Evolutionary conservation across 768 basidiomycete species (phyloP).

Genomic region (Naematelia encephala): DNA sequence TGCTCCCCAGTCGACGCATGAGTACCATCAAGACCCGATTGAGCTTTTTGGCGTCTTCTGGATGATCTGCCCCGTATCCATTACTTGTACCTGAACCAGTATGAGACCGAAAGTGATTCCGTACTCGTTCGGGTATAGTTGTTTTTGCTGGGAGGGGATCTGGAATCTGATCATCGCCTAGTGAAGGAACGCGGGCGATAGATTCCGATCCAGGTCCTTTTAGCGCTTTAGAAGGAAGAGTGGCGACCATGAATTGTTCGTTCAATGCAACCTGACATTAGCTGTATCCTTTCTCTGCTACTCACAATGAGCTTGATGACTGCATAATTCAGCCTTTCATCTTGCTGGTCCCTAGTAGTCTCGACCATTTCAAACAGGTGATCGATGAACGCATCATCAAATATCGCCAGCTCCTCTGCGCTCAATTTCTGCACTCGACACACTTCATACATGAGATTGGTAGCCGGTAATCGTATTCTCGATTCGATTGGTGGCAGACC

Average conservation of each 20-base stretch:
- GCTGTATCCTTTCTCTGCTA: slow-evolving; percentile 3
- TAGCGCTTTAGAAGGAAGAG: slow-evolving; percentile 51
- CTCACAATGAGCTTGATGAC: slow-evolving; percentile 90
- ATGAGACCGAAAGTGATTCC: slow-evolving; percentile 30
- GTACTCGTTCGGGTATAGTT: slow-evolving; percentile 8
- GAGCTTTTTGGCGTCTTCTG: slow-evolving; percentile 48
- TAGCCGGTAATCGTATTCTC: slow-evolving; percentile 67
- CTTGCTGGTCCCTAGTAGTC: slow-evolving; percentile 76
- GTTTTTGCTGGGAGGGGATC: not conserved
- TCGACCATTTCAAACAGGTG: slow-evolving; percentile 90
- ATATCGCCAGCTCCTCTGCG: slow-evolving; percentile 76
- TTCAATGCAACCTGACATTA: slow-evolving; percentile 74
- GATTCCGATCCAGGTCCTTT: slow-evolving; percentile 12
- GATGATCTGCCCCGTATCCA: slow-evolving; percentile 48
- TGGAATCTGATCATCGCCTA: slow-evolving; percentile 2
- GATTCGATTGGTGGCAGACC: slow-evolving; percentile 68
- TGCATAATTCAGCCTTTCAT: slow-evolving; percentile 91
- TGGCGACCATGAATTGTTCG: slow-evolving; percentile 97
- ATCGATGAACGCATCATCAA: slow-evolving; percentile 79
- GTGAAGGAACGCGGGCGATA: not conserved
- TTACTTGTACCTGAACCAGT: slow-evolving; percentile 25
- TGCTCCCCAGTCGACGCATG: slow-evolving; percentile 76
- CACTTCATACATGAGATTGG: slow-evolving; percentile 82
- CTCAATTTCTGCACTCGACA: slow-evolving; percentile 84
- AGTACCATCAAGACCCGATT: slow-evolving; percentile 82